Base-by-base conservation (phyloP, 257 asterid genomes). In the Solanum tacnaense region DNA sequence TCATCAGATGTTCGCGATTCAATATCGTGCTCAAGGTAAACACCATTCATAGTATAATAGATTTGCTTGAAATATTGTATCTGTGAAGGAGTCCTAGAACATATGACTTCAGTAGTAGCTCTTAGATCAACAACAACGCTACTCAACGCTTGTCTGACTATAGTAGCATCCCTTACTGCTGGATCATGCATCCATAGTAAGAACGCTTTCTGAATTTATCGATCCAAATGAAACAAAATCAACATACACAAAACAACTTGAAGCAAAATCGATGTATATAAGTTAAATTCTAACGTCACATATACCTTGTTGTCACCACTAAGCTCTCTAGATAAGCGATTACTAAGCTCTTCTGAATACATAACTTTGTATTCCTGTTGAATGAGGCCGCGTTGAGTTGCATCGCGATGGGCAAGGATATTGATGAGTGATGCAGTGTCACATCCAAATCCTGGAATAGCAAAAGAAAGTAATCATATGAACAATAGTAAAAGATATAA, bases 141-240 rank as follows among this genome's bases (percentile, higher is more conserved):
- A 71, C 75, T 44, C 91, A 96, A 91, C 83, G 97, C 94, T 86
- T 89, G 81, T 89, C 95, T 91, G 8, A 97, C 91, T 56, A 94
- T 89, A 21, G 91, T 91, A 72, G 99, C 99, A 88, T 97, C 99
- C 56, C 98, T 93, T 67, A 86, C 83, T 46, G 96, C 97, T 31
- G 99, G 99, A 92, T 97, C 99, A 78, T 92, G 94, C 96, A 97
- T 88, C 99, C 99, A 96, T 41, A 93, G 92, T 67, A 93, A 88
- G 71, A 97, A 58, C 16, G 99, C 99, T 90, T 85, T 94, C 99
- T 96, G 94, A 90, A 89, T 86, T 68, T 34, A 41, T 74, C 89
- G 79, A 52, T 84, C 38, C 31, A 49, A 56, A 87, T 15, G 9
- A 49, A 34, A 27, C 18, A 15, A 29, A 44, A 41, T 79, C 83